Percentiles rank a stretch among this genome's conserved stretches.
phyloP scores from a whole-genome alignment of 352 stramenopile species.

The Phytophthora citrophthora region DNA sequence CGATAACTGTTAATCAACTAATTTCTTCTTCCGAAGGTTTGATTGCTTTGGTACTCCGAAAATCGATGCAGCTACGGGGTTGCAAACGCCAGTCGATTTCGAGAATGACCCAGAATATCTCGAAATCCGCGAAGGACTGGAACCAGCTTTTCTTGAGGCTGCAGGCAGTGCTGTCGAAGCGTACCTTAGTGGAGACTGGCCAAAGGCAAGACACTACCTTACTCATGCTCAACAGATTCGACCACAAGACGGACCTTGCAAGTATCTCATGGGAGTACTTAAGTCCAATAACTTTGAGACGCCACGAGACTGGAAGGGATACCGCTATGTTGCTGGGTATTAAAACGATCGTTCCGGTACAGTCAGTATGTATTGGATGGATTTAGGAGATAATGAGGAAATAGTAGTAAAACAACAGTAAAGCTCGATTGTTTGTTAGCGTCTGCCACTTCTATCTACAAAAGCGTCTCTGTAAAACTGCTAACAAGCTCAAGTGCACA shows the following conservation, averaged over 20 bases:
- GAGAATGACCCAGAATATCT: constrained; percentile 86
- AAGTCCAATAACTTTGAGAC: constrained; percentile 82
- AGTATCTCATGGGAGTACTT: constrained; percentile 92
- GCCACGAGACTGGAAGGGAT: constrained; percentile 93
- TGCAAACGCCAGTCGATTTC: constrained; percentile 79
- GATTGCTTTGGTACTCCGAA: constrained; percentile 80
- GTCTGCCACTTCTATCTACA: constrained; percentile 26
- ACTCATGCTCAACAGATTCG: constrained; percentile 76
- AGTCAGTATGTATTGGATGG: too few relatives aligned
- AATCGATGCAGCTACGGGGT: constrained; percentile 60
- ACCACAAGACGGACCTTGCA: constrained; percentile 89
- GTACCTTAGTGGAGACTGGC: constrained; percentile 79
- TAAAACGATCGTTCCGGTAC: too few relatives aligned
- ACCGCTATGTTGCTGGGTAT: constrained; percentile 86
- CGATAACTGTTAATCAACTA: too few relatives aligned
- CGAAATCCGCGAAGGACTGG: constrained; percentile 81
- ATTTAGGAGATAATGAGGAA: too few relatives aligned
- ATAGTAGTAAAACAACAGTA: constrained; percentile 4
- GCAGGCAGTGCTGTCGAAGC: constrained; percentile 70
- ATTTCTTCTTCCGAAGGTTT: too few relatives aligned
- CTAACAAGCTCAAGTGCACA: constrained; percentile 16
- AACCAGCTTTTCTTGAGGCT: constrained; percentile 82
- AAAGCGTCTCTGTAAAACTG: constrained; percentile 6
- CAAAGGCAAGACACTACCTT: constrained; percentile 77
- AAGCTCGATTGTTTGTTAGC: constrained; percentile 13